Percentiles rank a stretch among this genome's conserved stretches.
These are phyloP conservation scores for Sporobolomyces pararoseus DNA, from an alignment of 768 basidiomycete genomes.

Conservation along the genomic window DNA sequence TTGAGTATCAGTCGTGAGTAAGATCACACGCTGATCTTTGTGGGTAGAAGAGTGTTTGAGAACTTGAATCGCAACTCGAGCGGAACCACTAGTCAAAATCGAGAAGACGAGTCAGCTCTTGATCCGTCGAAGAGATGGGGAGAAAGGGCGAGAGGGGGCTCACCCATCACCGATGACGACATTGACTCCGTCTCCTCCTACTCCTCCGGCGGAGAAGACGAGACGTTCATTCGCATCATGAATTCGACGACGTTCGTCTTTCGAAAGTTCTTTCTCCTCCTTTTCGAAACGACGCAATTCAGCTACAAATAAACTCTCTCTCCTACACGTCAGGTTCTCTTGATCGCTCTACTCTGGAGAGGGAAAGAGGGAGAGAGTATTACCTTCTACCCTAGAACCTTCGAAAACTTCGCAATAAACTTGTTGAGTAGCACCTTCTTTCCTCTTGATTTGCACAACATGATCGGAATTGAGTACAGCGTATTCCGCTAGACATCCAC, in stretches of 20 bases:
- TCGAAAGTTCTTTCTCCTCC: not conserved
- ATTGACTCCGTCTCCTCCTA: not conserved
- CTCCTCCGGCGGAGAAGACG: not conserved
- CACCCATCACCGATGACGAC: slow-evolving; percentile 14
- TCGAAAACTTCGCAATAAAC: not conserved
- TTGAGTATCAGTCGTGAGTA: not conserved
- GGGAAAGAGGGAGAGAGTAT: not conserved
- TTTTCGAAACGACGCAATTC: slow-evolving; percentile 7
- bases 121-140: not conserved
- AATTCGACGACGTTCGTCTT: not conserved
- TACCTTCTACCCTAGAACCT: not conserved
- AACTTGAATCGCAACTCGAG: slow-evolving; percentile 2
- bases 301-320: not conserved
- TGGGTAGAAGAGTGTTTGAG: not conserved
- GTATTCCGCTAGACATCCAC: not conserved
- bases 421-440: not conserved
- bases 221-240: not conserved
- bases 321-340: too few relatives aligned
- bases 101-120: not conserved
- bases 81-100: not conserved
- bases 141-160: not conserved
- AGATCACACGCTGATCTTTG: not conserved
- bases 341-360: too few relatives aligned
- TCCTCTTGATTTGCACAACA: not conserved
- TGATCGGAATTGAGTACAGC: slow-evolving; percentile 8